Percentiles rank a stretch among this genome's conserved stretches.
Conservation (phyloP, 1,284 basidiomycete species). For the Anthracocystis walkeri region DNA sequence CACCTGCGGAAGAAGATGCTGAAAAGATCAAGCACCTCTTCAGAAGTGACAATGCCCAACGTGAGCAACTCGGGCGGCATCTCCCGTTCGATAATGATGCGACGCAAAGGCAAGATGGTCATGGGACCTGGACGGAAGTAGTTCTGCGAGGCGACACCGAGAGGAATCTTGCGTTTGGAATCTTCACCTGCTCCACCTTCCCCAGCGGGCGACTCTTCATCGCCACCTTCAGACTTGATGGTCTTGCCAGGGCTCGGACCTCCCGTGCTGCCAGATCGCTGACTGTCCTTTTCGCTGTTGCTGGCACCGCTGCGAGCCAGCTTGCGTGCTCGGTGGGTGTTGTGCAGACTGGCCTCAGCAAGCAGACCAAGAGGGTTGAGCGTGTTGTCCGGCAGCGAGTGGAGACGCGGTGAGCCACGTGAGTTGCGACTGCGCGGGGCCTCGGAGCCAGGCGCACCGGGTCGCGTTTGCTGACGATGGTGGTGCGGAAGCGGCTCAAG, state of each 20-base stretch:
- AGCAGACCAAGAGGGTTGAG: slow-evolving; percentile 69
- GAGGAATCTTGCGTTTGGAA: slow-evolving; percentile 22
- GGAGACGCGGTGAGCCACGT: slow-evolving; percentile 49
- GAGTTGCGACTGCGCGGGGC: slow-evolving; percentile 30
- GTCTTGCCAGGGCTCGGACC: slow-evolving; percentile 41
- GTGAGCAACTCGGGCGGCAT: slow-evolving; percentile 84
- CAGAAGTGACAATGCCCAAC: slow-evolving; percentile 81
- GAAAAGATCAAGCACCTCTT: slow-evolving; percentile 88
- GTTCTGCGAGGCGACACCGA: slow-evolving; percentile 87
- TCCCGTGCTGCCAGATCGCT: slow-evolving; percentile 29
- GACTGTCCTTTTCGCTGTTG: slow-evolving; percentile 49
- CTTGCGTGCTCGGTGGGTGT: slow-evolving; percentile 51
- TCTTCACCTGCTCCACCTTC: slow-evolving; percentile 6
- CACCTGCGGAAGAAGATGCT: slow-evolving; percentile 80
- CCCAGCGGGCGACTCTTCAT: slow-evolving; percentile 20
- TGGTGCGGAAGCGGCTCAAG: slow-evolving; percentile 52
- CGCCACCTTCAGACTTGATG: slow-evolving; percentile 38
- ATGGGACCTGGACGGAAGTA: slow-evolving; percentile 90
- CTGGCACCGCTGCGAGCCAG: slow-evolving; percentile 28
- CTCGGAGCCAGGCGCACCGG: slow-evolving; percentile 18
- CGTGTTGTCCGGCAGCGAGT: slow-evolving; percentile 71
- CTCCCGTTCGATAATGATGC: slow-evolving; percentile 88
- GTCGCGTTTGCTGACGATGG: slow-evolving; percentile 33
- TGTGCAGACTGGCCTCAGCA: slow-evolving; percentile 68
- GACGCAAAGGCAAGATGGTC: slow-evolving; percentile 73